Conservation (phyloP, 768 basidiomycete species). For the Lactarius hengduanensis region DNA sequence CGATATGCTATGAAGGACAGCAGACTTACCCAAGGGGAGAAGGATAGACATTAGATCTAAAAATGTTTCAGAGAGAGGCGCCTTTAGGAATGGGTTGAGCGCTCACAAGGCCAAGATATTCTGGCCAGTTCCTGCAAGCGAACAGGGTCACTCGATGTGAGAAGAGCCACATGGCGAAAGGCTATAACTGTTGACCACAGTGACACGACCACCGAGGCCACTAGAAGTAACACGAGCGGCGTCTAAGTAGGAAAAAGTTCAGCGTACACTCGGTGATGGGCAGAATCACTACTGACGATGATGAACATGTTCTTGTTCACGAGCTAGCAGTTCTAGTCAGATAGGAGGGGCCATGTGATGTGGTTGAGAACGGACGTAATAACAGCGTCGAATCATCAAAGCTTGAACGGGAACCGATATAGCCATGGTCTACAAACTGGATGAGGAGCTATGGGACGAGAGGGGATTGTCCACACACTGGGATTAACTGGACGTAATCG, state of each 20-base stretch:
- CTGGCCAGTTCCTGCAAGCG: not conserved
- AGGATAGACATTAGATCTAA: not conserved
- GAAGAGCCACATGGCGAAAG: not conserved
- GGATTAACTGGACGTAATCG: constrained; percentile 3
- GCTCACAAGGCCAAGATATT: constrained; percentile 14
- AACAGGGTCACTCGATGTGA: not conserved
- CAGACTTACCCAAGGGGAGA: not conserved
- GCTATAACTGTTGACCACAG: not conserved
- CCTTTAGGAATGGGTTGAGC: not conserved
- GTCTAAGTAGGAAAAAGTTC: constrained; percentile 5
- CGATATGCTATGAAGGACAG: not conserved
- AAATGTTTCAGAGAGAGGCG: not conserved
- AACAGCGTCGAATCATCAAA: constrained; percentile 19
- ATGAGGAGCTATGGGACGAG: not conserved
- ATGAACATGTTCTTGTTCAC: constrained; percentile 12
- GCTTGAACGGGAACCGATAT: constrained; percentile 16
- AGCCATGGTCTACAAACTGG: not conserved
- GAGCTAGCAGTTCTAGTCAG: constrained; percentile 7
- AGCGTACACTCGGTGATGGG: not conserved
- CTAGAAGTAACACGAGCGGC: constrained; percentile 11
- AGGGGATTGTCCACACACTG: not conserved
- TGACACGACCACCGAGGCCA: not conserved
- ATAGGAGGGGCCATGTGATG: not conserved
- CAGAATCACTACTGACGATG: constrained; percentile 8
- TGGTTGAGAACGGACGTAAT: constrained; percentile 14